Conservation (phyloP, 768 basidiomycete species). For the Sarcodon aspratus region DNA sequence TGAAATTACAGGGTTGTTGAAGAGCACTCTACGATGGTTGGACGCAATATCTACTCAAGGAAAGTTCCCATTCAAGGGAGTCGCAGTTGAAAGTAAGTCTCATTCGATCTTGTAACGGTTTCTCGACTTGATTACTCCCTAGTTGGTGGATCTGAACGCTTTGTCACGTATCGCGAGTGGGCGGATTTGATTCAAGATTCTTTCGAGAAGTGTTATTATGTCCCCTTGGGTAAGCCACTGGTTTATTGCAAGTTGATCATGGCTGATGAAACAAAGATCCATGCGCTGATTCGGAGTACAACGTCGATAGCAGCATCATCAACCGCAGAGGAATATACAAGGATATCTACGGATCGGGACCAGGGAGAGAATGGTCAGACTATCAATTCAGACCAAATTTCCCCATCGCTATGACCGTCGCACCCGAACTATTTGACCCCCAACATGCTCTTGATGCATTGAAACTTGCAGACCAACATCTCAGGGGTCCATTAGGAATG, state of each 20-base stretch:
- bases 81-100: conserved; percentile 61
- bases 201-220: conserved; percentile 87
- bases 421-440: conserved; percentile 86
- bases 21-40: conserved; percentile 90
- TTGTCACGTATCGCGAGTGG: conserved; percentile 91
- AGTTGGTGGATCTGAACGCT: conserved; percentile 60
- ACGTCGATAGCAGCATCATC: conserved; percentile 56
- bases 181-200: conserved; percentile 68
- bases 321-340: conserved; percentile 96
- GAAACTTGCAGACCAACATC: conserved; percentile 63
- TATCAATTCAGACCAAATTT: conserved; percentile 94
- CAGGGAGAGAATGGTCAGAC: conserved; percentile 89
- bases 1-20: conserved; percentile 88
- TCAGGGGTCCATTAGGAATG: conserved; percentile 91
- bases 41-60: conserved; percentile 49
- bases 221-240: conserved; percentile 55
- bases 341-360: conserved; percentile 88
- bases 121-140: conserved; percentile 1
- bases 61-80: conserved; percentile 85
- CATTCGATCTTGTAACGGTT: not conserved
- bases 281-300: conserved; percentile 57
- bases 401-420: conserved; percentile 93
- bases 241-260: not conserved
- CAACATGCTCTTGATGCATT: conserved; percentile 72
- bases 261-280: conserved; percentile 37